Evolutionary conservation across 78 protist genomes (phyloP), one percentile per base, ranked within the genome.

Genomic region (Chrysochromulina parva): DNA sequence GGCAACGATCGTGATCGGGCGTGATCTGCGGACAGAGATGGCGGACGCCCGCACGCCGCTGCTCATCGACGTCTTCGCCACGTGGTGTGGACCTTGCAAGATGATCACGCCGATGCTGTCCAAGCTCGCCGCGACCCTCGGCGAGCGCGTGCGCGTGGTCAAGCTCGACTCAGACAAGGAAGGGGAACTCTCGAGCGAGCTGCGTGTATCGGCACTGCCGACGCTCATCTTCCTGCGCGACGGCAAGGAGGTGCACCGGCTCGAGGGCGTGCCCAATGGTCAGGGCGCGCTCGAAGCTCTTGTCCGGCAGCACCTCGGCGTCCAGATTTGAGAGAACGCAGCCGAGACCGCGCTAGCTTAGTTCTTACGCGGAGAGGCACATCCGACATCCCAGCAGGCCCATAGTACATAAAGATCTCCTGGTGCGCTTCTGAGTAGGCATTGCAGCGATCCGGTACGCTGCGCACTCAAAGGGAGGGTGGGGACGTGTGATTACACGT

Each of bases 11-110:
- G 78, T 69, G 20, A 38, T 50, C 54, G 78, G 50, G 48, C 50
- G 6, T 2, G 24, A 69, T 9, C 78, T 69, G 1, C 38, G 9
- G 52, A 5, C 4, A 28, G 78, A 69, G 16, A 24, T 69, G 52
- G 78, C 5, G 38, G 78, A 69, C 28, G 50, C 13, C 52, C 78
- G 78, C 52, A 26, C 78, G 78, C 78, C 78, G 17, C 28, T 69
- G 50, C 52, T 69, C 50, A 19, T 80, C 53, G 87, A 80, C 65
- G 87, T 80, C 66, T 80, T n/a, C 65, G 87, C 87, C 6, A 54
- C 50, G 14, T 80, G 87, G 87, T 80, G 65, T 13, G 87, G 84
- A n/a, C 84, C 84, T 24, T 74, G 84, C 58, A 47, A 74, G 58
- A 0, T 74, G 26, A 74, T 74, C 13, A 58, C 84, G 11, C 84